Conservation (phyloP, 768 basidiomycete species). For the Obba rivulosa region DNA sequence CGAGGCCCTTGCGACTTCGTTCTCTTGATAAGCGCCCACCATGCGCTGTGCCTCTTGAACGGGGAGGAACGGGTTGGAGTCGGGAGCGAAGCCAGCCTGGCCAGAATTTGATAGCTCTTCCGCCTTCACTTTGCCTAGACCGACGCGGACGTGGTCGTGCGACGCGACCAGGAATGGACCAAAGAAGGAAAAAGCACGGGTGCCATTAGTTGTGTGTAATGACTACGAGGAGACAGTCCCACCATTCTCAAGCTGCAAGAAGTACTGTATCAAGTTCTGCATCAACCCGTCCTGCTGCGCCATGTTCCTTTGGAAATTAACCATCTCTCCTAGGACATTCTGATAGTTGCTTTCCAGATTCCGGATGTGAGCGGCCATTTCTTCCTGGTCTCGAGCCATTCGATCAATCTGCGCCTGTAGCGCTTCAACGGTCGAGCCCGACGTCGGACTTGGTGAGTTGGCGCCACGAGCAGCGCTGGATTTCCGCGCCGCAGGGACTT, state of each 20-base stretch:
- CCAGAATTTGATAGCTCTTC: conserved; percentile 19
- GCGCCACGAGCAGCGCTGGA: conserved; percentile 16
- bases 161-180: background rate
- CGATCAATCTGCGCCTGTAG: conserved; percentile 48
- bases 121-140: conserved; percentile 28
- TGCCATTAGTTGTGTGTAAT: conserved; percentile 4
- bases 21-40: conserved; percentile 43
- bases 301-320: conserved; percentile 66
- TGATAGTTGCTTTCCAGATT: conserved; percentile 62
- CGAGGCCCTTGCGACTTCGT: conserved; percentile 61
- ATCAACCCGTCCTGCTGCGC: conserved; percentile 82
- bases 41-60: conserved; percentile 51
- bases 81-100: conserved; percentile 16
- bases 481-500: conserved; percentile 39
- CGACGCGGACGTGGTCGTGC: conserved; percentile 3
- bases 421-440: conserved; percentile 22
- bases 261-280: conserved; percentile 78
- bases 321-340: conserved; percentile 65
- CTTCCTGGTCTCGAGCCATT: conserved; percentile 42
- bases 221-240: conserved; percentile 26
- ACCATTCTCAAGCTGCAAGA: conserved; percentile 66
- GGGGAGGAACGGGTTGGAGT: conserved; percentile 50
- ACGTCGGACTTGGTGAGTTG: conserved; percentile 20
- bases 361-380: conserved; percentile 47
- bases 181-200: background rate